These are phyloP conservation scores for Cytospora paraplurivora DNA, from an alignment of 2,329 filamentous ascomycete genomes.

Conservation along the genomic window DNA sequence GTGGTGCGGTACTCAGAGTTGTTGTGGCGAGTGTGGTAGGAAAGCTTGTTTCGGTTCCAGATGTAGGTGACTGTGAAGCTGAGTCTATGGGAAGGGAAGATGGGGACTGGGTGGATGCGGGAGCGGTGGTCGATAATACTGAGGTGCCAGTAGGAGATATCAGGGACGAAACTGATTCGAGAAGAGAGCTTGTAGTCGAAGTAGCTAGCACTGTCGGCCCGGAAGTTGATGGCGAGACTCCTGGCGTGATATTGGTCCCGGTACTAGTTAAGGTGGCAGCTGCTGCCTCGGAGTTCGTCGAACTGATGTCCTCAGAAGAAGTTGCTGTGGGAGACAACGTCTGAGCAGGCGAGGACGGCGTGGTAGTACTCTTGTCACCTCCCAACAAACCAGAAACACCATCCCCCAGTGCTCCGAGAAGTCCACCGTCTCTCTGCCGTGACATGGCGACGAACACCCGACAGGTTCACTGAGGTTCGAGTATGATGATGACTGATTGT, in stretches of 20 bases:
- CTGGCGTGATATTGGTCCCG: not conserved
- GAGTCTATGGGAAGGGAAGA: not conserved
- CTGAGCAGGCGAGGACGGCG: not conserved
- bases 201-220: not conserved
- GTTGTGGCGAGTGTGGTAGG: conserved; percentile 19
- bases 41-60: not conserved
- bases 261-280: not conserved
- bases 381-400: conserved; percentile 23
- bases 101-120: not conserved
- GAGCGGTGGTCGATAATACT: not conserved
- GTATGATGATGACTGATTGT: not conserved
- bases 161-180: conserved; percentile 23
- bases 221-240: not conserved
- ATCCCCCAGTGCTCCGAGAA: conserved; percentile 6
- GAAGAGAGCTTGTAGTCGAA: conserved; percentile 9
- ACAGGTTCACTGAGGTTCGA: conserved; percentile 1
- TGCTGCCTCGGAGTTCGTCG: not conserved
- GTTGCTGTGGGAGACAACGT: conserved; percentile 8
- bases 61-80: not conserved
- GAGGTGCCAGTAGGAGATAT: conserved; percentile 21
- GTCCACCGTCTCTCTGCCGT: conserved; percentile 11
- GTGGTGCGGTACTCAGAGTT: not conserved
- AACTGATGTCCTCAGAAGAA: not conserved
- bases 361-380: conserved; percentile 1
- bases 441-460: conserved; percentile 12